phyloP scores from a whole-genome alignment of 129 eudicot genomes.

The Kitagawia praeruptora region DNA sequence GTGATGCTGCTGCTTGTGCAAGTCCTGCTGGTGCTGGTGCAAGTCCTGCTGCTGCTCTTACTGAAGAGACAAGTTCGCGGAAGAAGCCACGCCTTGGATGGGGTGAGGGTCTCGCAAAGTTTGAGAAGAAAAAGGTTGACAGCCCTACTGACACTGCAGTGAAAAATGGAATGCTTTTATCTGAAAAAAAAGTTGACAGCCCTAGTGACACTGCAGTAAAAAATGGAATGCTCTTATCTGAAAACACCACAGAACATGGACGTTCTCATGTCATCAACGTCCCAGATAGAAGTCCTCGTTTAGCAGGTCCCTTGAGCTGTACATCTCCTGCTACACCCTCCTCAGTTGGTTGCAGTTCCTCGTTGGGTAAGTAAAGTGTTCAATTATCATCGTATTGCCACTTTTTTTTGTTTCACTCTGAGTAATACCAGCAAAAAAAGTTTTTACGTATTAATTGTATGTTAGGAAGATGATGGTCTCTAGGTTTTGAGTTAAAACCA shows the following conservation, averaged over 20 bases:
- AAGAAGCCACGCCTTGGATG: slow-evolving; percentile 96
- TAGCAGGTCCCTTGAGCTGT: slow-evolving; percentile 43
- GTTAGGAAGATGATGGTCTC: neutral
- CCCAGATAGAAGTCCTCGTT: slow-evolving; percentile 54
- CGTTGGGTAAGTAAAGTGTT: slow-evolving; percentile 49
- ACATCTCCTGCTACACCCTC: slow-evolving; percentile 85
- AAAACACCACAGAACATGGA: slow-evolving; percentile 32
- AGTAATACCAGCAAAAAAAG: neutral
- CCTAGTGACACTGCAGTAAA: slow-evolving; percentile 47
- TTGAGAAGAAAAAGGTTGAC: slow-evolving; percentile 85
- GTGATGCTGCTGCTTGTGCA: slow-evolving; percentile 42
- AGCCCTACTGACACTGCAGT: slow-evolving; percentile 48
- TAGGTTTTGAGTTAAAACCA: neutral
- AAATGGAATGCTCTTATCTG: slow-evolving; percentile 21
- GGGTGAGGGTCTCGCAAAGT: slow-evolving; percentile 98
- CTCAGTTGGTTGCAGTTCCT: slow-evolving; percentile 81
- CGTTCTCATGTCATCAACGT: slow-evolving; percentile 23
- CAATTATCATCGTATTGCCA: neutral
- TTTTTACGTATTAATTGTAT: neutral
- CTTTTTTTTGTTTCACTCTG: neutral
- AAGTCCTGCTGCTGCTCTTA: slow-evolving; percentile 28
- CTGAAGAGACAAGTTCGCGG: slow-evolving; percentile 56
- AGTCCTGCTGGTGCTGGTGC: slow-evolving; percentile 33
- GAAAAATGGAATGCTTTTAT: slow-evolving; percentile 22
- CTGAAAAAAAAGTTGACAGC: slow-evolving; percentile 46